Percentiles rank a stretch among this genome's conserved stretches.
phyloP scores from a whole-genome alignment of 371 early-diverging fungal species.

The Blakeslea trispora region DNA sequence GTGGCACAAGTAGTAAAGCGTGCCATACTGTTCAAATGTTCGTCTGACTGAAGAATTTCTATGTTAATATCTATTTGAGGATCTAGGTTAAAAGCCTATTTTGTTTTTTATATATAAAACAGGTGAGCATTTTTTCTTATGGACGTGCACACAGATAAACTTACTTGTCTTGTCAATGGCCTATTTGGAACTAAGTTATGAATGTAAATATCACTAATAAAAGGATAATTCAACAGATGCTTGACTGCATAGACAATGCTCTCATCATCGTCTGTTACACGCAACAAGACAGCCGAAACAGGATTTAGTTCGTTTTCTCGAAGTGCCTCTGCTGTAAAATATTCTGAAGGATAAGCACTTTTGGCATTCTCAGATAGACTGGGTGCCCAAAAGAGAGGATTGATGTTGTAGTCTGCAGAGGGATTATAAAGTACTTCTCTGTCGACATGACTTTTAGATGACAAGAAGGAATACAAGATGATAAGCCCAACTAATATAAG shows the following conservation, averaged over 20 bases:
- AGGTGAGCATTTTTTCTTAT: not conserved
- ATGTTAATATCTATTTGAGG: conserved; percentile 21
- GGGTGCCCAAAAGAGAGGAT: conserved; percentile 26
- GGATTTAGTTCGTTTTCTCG: conserved; percentile 44
- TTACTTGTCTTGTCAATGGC: conserved; percentile 35
- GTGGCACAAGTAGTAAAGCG: conserved; percentile 64
- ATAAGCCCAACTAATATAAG: not conserved
- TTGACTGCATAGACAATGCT: conserved; percentile 46
- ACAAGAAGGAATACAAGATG: conserved; percentile 2
- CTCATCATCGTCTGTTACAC: conserved; percentile 46
- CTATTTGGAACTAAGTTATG: conserved; percentile 48
- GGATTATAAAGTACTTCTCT: not conserved
- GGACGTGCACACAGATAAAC: too few species aligned
- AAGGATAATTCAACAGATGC: conserved; percentile 55
- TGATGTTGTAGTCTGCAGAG: conserved; percentile 17
- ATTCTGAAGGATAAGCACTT: conserved; percentile 40
- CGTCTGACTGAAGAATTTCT: conserved; percentile 47
- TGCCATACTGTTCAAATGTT: conserved; percentile 57
- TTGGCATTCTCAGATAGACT: conserved; percentile 18
- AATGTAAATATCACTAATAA: conserved; percentile 58
- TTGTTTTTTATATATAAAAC: not conserved
- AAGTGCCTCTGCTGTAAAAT: conserved; percentile 40
- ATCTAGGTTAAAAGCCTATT: conserved; percentile 16
- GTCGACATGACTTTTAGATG: not conserved
- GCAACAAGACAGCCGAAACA: conserved; percentile 57